These are phyloP conservation scores for Kitagawia praeruptora DNA, from an alignment of 129 eudicot genomes.

Conservation along the genomic window DNA sequence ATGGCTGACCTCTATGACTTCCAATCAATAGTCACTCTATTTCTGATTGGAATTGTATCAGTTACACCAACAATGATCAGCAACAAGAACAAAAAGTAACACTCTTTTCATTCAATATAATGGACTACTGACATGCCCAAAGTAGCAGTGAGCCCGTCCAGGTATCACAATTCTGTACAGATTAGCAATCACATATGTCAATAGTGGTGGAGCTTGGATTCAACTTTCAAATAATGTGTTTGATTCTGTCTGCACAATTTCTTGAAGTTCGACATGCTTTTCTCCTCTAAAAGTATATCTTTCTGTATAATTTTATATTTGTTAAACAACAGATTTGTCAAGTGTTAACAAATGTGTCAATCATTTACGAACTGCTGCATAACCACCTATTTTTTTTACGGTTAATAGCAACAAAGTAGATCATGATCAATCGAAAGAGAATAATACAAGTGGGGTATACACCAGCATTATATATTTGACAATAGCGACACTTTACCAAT, in stretches of 20 bases:
- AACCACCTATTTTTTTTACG: too few relatives aligned
- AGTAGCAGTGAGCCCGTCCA: slow-evolving; percentile 10
- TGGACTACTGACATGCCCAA: background rate
- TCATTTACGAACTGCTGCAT: too few relatives aligned
- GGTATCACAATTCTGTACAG: slow-evolving; percentile 24
- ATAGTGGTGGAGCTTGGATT: slow-evolving; percentile 6
- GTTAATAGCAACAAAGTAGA: too few relatives aligned
- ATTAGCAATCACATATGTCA: slow-evolving; percentile 10
- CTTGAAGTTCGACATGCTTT: too few relatives aligned
- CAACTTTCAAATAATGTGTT: background rate
- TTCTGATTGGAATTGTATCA: slow-evolving; percentile 61
- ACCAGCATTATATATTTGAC: too few relatives aligned
- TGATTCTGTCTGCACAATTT: background rate
- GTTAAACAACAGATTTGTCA: background rate
- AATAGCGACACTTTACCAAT: too few relatives aligned
- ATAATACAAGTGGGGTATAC: too few relatives aligned
- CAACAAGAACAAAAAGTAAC: slow-evolving; percentile 45
- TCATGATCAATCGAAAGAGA: too few relatives aligned
- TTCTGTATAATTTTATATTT: background rate
- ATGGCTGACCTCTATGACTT: slow-evolving; percentile 79
- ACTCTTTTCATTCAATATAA: background rate
- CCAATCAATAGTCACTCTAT: slow-evolving; percentile 67
- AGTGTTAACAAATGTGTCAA: background rate
- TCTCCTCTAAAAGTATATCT: background rate
- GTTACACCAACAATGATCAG: slow-evolving; percentile 70